phyloP scores from a whole-genome alignment of 176 grass and related monocot genomes.

The Alopecurus myosuroides region DNA sequence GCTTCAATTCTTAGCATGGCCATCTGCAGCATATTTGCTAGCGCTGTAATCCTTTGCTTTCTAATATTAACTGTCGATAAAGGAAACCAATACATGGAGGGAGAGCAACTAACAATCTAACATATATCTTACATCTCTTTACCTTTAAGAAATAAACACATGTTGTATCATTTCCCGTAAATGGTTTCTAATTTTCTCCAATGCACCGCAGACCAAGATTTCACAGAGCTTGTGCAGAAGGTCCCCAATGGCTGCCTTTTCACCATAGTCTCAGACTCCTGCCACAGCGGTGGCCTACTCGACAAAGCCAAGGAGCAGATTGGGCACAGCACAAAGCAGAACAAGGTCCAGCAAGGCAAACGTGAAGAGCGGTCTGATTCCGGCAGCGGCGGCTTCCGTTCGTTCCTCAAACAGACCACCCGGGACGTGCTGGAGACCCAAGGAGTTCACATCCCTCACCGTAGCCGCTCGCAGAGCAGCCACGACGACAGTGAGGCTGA shows the following conservation, averaged over 20 bases:
- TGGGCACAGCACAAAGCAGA: slow-evolving; percentile 57
- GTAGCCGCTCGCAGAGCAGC: not conserved
- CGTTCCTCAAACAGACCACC: slow-evolving; percentile 30
- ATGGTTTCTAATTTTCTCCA: not conserved
- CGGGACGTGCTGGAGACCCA: slow-evolving; percentile 37
- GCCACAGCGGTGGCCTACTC: slow-evolving; percentile 88
- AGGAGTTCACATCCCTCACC: slow-evolving; percentile 35
- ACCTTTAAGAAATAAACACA: not conserved
- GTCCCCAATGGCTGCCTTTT: slow-evolving; percentile 62
- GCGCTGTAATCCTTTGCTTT: not conserved
- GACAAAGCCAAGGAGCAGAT: slow-evolving; percentile 91
- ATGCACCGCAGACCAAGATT: slow-evolving; percentile 61
- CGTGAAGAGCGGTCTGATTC: slow-evolving; percentile 18
- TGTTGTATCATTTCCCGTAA: not conserved
- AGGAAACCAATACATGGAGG: not conserved
- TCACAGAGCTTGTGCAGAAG: slow-evolving; percentile 65
- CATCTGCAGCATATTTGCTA: too few relatives aligned
- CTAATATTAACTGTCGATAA: not conserved
- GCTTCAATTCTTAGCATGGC: not conserved
- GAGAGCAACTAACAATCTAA: not conserved
- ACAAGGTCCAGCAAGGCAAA: slow-evolving; percentile 2
- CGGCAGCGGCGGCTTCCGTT: slow-evolving; percentile 10
- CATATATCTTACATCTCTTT: not conserved
- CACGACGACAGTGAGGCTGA: not conserved
- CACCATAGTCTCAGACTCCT: slow-evolving; percentile 79